Evolutionary conservation across 208 protist genomes (phyloP).

Genomic region (Strigomonas culicis): DNA sequence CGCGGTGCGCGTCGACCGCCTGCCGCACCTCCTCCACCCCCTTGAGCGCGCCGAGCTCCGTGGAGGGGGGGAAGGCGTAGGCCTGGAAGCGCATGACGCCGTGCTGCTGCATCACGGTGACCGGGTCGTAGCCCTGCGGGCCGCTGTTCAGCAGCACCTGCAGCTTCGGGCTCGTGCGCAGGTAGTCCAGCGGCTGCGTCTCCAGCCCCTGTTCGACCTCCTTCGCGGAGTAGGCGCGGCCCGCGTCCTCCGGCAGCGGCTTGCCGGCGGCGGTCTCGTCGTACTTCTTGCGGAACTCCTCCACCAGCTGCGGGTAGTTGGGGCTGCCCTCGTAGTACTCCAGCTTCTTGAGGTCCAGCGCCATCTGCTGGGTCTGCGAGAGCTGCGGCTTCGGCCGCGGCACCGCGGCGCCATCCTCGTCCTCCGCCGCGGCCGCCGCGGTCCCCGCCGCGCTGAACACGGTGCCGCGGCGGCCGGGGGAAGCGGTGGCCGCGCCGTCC

Average conservation of each 20-base stretch:
- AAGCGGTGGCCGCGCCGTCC: not conserved
- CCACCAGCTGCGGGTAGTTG: constrained; percentile 60
- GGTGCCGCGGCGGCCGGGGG: too few relatives aligned
- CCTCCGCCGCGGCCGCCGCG: constrained; percentile 21
- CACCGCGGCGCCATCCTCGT: constrained; percentile 21
- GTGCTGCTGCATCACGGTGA: constrained; percentile 77
- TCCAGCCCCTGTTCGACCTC: constrained; percentile 61
- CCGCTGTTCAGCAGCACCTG: constrained; percentile 56
- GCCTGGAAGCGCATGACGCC: constrained; percentile 80
- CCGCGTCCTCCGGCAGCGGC: constrained; percentile 9
- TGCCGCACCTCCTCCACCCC: constrained; percentile 24
- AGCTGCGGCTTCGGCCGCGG: constrained; percentile 15
- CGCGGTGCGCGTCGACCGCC: constrained; percentile 27
- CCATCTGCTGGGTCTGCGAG: constrained; percentile 37
- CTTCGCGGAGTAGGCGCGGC: constrained; percentile 37
- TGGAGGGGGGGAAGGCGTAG: constrained; percentile 81
- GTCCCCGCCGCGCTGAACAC: constrained; percentile 4
- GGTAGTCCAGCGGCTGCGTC: constrained; percentile 75
- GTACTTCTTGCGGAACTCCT: constrained; percentile 72
- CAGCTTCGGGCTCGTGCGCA: constrained; percentile 52
- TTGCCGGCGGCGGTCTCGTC: constrained; percentile 10
- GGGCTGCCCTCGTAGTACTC: constrained; percentile 81
- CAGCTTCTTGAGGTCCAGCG: constrained; percentile 72
- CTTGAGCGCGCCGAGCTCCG: constrained; percentile 73
- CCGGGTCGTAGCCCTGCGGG: constrained; percentile 68